A percentile compares a stretch with the other conserved stretches of the same genome.
These are phyloP conservation scores for Ensete ventricosum DNA, from an alignment of 176 grass and related monocot genomes.

Conservation along the genomic window DNA sequence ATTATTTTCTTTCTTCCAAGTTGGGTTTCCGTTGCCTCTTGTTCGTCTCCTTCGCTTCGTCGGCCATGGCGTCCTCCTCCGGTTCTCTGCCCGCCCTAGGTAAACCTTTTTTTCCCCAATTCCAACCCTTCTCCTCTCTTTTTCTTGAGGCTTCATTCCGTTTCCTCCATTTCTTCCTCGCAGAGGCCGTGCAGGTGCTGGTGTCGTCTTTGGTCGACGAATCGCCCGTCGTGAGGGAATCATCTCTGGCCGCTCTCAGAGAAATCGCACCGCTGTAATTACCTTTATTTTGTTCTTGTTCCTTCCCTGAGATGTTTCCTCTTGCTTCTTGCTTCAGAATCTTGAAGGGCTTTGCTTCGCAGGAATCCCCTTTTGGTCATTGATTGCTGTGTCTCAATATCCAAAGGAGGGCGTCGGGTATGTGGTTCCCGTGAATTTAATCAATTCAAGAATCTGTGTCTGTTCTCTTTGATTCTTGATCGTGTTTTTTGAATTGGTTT, in stretches of 20 bases:
- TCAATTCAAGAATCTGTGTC: not conserved
- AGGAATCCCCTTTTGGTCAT: constrained; percentile 80
- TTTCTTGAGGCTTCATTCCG: not conserved
- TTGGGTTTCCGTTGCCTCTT: not conserved
- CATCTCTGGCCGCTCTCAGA: constrained; percentile 62
- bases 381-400: constrained; percentile 62
- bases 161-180: constrained; percentile 17
- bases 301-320: constrained; percentile 2
- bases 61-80: constrained; percentile 61
- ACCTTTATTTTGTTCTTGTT: constrained; percentile 4
- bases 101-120: constrained; percentile 22
- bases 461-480: not conserved
- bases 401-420: constrained; percentile 66
- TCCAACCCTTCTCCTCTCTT: not conserved
- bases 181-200: constrained; percentile 94
- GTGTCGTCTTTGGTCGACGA: constrained; percentile 83
- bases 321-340: not conserved
- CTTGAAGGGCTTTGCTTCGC: constrained; percentile 3
- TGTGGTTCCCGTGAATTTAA: not conserved
- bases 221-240: constrained; percentile 48
- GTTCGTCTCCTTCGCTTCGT: not conserved
- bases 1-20: not conserved
- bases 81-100: constrained; percentile 54
- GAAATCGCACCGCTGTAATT: constrained; percentile 81
- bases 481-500: not conserved